Evolutionary conservation across 805 yeast species (phyloP).

Genomic region (Nakazawaea wyomingensis): DNA sequence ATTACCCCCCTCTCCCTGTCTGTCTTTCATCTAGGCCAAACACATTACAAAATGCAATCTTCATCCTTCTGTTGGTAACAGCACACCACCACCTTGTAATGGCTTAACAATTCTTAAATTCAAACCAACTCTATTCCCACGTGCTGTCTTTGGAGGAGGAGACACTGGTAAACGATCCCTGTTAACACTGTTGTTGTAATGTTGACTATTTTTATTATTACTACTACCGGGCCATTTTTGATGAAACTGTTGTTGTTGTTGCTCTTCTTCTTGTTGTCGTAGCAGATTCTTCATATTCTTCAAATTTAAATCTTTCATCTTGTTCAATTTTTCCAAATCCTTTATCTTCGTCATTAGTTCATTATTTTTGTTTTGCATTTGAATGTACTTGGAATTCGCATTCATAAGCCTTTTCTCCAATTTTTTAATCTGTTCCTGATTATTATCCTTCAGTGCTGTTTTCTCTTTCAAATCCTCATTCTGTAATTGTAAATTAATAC

Average conservation of each 20-base stretch:
- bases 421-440: neutral
- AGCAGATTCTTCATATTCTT: conserved; percentile 16
- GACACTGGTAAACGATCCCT: neutral
- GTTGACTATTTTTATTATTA: neutral
- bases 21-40: too few species aligned
- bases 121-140: conserved; percentile 35
- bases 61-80: too few species aligned
- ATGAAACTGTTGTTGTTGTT: neutral
- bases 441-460: neutral
- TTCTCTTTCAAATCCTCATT: conserved; percentile 34
- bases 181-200: neutral
- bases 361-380: conserved; percentile 7
- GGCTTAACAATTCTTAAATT: conserved; percentile 61
- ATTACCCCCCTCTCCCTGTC: too few species aligned
- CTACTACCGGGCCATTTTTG: neutral
- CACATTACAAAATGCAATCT: too few species aligned
- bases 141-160: neutral
- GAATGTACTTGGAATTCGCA: neutral
- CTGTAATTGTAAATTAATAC: conserved; percentile 36
- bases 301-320: conserved; percentile 1
- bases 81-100: conserved; percentile 48
- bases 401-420: neutral
- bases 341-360: conserved; percentile 20
- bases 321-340: conserved; percentile 14
- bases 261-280: conserved; percentile 13